A percentile compares a stretch with the other conserved stretches of the same genome.
These are phyloP conservation scores for Vanilla planifolia DNA, from an alignment of 106 monocot species.

Conservation along the genomic window DNA sequence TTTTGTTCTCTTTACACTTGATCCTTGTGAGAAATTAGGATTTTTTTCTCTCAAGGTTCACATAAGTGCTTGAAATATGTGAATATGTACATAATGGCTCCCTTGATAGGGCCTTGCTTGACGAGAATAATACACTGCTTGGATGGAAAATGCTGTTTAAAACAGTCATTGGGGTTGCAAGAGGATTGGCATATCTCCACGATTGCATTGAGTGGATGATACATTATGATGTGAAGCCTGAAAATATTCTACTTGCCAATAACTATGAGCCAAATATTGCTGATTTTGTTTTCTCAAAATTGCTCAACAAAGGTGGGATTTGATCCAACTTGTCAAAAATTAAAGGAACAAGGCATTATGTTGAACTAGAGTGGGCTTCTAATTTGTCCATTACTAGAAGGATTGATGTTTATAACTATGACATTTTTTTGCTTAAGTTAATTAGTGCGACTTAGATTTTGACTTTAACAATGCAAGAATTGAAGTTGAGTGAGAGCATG, in stretches of 20 bases:
- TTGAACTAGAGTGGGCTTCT: conserved; percentile 25
- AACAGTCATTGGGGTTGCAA: conserved; percentile 47
- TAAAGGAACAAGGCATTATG: conserved; percentile 31
- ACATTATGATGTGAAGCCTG: conserved; percentile 64
- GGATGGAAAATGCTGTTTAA: conserved; percentile 40
- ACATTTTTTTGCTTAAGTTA: conserved; percentile 38
- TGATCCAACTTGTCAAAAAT: conserved; percentile 4
- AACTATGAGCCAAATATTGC: conserved; percentile 34
- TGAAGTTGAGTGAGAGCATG: conserved; percentile 2
- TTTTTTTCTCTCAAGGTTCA: conserved; percentile 35
- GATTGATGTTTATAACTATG: conserved; percentile 46
- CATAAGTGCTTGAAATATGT: conserved; percentile 43
- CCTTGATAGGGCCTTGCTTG: conserved; percentile 37
- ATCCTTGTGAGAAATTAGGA: conserved; percentile 58
- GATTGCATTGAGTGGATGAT: conserved; percentile 70
- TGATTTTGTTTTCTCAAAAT: conserved; percentile 15
- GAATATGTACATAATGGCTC: conserved; percentile 62
- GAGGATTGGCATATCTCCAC: conserved; percentile 59
- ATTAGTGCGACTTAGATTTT: conserved; percentile 23
- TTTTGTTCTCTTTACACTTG: no score
- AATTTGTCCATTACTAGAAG: conserved; percentile 34
- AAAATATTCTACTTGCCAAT: conserved; percentile 39
- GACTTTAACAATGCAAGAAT: background rate
- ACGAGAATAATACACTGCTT: background rate
- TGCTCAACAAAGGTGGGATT: conserved; percentile 6